Percentiles rank a stretch among this genome's conserved stretches.
Conservation (phyloP, 2,329 filamentous ascomycete genomes). For the Fusarium dlaminii region DNA sequence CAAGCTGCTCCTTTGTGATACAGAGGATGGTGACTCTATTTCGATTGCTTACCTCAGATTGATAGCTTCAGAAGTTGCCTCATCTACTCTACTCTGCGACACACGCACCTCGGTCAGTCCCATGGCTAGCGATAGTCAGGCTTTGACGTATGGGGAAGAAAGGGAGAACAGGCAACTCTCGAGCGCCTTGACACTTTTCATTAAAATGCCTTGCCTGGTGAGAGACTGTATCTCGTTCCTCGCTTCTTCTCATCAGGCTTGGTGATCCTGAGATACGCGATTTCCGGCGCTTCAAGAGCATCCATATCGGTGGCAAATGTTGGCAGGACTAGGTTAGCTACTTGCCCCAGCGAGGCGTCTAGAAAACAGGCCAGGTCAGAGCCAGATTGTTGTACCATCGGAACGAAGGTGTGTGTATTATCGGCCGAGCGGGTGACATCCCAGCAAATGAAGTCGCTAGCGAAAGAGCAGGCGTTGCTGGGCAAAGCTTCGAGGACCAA, state of each 20-base stretch:
- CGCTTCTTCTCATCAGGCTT: not conserved
- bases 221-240: not conserved
- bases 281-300: not conserved
- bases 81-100: accelerated
- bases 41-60: too few species aligned
- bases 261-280: not conserved
- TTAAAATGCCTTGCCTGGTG: too few species aligned
- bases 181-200: too few species aligned
- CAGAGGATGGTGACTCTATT: too few species aligned
- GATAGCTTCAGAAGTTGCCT: too few species aligned
- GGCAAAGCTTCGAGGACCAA: not conserved
- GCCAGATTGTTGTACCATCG: not conserved
- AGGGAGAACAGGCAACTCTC: too few species aligned
- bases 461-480: not conserved
- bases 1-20: too few species aligned
- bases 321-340: accelerated
- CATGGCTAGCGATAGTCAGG: too few species aligned
- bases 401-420: not conserved
- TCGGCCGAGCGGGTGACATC: not conserved
- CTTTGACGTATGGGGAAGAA: too few species aligned
- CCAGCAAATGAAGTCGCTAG: not conserved
- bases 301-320: not conserved
- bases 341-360: not conserved
- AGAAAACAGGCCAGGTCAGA: not conserved
- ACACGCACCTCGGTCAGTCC: too few species aligned